Conservation (phyloP, 2,329 filamentous ascomycete species). For the Cryphonectria parasitica region DNA sequence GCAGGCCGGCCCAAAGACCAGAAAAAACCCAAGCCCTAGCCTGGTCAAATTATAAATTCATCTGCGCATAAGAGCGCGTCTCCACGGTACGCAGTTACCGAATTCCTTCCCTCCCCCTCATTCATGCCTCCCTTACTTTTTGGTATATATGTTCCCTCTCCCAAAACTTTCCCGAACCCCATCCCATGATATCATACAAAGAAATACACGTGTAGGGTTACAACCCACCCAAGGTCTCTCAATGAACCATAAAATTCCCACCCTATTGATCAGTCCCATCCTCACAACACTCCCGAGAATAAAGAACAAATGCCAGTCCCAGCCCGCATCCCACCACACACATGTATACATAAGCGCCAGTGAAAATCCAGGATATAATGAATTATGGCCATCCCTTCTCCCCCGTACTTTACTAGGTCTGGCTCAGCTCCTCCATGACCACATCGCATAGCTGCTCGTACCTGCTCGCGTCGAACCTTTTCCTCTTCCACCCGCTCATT, state of each 20-base stretch:
- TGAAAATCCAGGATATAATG: too few species aligned
- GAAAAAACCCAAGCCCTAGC: neutral
- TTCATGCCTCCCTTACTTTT: neutral
- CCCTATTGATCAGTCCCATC: neutral
- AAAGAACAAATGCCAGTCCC: neutral
- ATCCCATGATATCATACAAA: slow-evolving; percentile 10
- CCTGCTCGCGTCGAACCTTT: slow-evolving; percentile 56
- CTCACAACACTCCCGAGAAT: neutral
- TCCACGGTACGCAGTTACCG: neutral
- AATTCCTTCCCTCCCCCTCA: neutral
- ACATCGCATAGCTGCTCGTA: slow-evolving; percentile 58
- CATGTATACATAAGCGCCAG: slow-evolving; percentile 2
- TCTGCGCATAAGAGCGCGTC: neutral
- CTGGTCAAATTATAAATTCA: neutral
- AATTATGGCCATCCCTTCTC: neutral
- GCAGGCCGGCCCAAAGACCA: neutral
- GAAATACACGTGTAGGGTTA: neutral
- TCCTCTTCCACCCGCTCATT: slow-evolving; percentile 58
- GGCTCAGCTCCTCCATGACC: slow-evolving; percentile 54
- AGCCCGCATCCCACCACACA: neutral
- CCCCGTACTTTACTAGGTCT: slow-evolving; percentile 16
- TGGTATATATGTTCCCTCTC: neutral
- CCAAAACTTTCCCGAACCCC: neutral
- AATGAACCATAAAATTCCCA: neutral
- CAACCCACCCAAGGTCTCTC: neutral